A percentile compares a stretch with the other conserved stretches of the same genome.
These are phyloP conservation scores for Colletotrichum noveboracense DNA, from an alignment of 2,329 filamentous ascomycete genomes.

Conservation along the genomic window DNA sequence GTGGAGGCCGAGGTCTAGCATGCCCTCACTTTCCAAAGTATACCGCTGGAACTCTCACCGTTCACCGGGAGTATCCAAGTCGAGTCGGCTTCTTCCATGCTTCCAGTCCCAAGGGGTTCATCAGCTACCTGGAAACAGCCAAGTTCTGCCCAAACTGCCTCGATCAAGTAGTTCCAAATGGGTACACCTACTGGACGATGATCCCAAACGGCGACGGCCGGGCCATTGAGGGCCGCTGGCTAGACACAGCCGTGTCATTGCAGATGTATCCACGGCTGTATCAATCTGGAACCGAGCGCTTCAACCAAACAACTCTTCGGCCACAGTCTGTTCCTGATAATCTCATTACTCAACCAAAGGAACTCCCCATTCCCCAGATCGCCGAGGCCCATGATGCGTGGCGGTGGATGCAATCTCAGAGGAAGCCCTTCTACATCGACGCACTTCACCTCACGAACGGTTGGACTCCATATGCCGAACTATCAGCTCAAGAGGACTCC, in stretches of 20 bases:
- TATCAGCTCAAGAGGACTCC: neutral
- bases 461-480: neutral
- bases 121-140: neutral
- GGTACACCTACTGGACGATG: neutral
- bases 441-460: neutral
- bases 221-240: neutral
- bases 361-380: neutral
- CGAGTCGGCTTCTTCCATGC: neutral
- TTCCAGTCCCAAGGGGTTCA: neutral
- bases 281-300: neutral
- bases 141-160: neutral
- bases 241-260: neutral
- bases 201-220: neutral
- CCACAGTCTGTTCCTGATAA: neutral
- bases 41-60: neutral
- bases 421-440: neutral
- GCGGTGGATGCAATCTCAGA: neutral
- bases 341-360: neutral
- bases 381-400: neutral
- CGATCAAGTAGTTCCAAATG: neutral
- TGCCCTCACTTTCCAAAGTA: neutral
- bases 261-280: neutral
- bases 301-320: neutral
- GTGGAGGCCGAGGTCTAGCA: neutral
- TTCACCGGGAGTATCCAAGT: neutral